These are phyloP conservation scores for Penicillium lividum DNA, from an alignment of 495 filamentous ascomycete genomes.

Conservation along the genomic window DNA sequence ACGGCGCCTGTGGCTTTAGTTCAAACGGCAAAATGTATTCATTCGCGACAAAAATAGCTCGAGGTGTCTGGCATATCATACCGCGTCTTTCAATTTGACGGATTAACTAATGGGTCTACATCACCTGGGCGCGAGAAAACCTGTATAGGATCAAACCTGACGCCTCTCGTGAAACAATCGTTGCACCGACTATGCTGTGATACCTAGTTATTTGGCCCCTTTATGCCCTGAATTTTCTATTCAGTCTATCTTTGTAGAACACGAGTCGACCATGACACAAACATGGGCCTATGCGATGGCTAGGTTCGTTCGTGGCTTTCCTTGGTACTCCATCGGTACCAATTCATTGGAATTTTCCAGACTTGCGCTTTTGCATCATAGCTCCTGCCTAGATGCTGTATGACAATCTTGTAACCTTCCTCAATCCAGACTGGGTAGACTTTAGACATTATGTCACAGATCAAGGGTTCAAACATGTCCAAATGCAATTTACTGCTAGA, in stretches of 20 bases:
- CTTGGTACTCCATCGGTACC: not conserved
- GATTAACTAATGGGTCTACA: not conserved
- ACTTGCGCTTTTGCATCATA: not conserved
- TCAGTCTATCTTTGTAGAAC: not conserved
- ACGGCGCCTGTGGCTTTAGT: constrained; percentile 6
- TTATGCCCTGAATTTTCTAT: not conserved
- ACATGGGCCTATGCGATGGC: not conserved
- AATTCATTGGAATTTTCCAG: not conserved
- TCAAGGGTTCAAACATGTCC: not conserved
- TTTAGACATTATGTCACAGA: not conserved
- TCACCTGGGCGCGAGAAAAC: not conserved
- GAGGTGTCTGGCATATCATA: not conserved
- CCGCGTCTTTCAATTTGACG: not conserved
- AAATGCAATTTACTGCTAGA: not conserved
- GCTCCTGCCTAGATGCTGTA: not conserved
- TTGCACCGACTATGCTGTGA: constrained; percentile 1
- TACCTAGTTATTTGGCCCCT: not conserved
- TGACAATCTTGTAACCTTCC: not conserved
- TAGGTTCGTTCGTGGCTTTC: not conserved
- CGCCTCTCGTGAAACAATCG: not conserved
- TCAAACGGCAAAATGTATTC: constrained; percentile 3
- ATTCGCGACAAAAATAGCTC: not conserved
- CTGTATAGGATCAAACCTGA: not conserved
- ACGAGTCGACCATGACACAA: not conserved
- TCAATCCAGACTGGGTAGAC: not conserved